Percentiles rank a stretch among this genome's conserved stretches.
phyloP scores from a whole-genome alignment of 306 rosid species.

The Citrullus mucosospermus region DNA sequence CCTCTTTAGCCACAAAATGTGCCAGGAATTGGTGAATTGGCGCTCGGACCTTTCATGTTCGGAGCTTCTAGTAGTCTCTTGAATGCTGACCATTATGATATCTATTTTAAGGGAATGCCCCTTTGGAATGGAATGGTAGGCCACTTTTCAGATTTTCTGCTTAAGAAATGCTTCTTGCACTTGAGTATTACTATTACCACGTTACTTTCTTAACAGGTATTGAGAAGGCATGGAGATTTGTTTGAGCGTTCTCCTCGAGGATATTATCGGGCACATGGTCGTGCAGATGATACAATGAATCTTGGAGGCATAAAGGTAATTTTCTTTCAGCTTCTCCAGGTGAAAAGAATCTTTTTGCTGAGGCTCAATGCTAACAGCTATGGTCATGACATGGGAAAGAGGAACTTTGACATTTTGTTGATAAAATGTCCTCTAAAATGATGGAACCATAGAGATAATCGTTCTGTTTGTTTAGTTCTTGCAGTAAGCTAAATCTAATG shows the following conservation, averaged over 20 bases:
- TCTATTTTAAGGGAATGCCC: constrained; percentile 91
- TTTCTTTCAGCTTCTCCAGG: background rate
- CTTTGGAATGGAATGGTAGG: constrained; percentile 62
- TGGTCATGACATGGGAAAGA: background rate
- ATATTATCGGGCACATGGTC: constrained; percentile 90
- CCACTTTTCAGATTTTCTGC: constrained; percentile 13
- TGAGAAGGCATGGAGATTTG: constrained; percentile 90
- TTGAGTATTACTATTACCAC: constrained; percentile 7
- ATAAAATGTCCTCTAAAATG: background rate
- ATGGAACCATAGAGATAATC: background rate
- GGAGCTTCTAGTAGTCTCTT: constrained; percentile 71
- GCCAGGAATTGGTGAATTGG: constrained; percentile 93
- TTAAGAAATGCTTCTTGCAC: background rate
- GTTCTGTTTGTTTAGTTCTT: background rate
- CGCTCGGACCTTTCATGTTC: constrained; percentile 69
- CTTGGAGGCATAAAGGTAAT: constrained; percentile 93
- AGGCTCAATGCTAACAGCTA: background rate
- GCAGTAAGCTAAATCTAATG: background rate
- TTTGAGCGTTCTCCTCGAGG: constrained; percentile 71
- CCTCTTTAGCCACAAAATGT: constrained; percentile 44
- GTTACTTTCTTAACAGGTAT: constrained; percentile 29
- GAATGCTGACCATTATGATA: constrained; percentile 74
- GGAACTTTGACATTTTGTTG: background rate
- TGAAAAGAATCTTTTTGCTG: background rate
- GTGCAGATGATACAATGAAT: constrained; percentile 97